Evolutionary conservation across 495 filamentous ascomycete genomes (phyloP).

Genomic region (Aspergillus kassunensis): DNA sequence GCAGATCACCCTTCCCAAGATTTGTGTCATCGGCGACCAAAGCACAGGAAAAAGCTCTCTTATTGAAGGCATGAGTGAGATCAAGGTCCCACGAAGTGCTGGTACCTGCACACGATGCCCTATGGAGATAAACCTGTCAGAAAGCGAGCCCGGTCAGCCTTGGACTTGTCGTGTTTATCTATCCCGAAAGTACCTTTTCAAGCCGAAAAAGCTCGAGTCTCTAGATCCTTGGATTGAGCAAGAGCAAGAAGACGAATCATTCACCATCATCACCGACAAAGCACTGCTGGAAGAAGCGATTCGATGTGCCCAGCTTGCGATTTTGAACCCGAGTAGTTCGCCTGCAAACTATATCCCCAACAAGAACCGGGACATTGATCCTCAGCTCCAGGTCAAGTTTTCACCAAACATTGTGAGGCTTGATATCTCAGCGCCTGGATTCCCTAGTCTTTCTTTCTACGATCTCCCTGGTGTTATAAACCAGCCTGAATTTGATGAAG

Average conservation of each 20-base stretch:
- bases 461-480: slow-evolving; percentile 79
- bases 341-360: slow-evolving; percentile 48
- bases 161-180: slow-evolving; percentile 66
- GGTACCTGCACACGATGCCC: slow-evolving; percentile 77
- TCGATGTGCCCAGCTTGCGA: slow-evolving; percentile 67
- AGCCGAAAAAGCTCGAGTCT: slow-evolving; percentile 27
- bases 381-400: slow-evolving; percentile 54
- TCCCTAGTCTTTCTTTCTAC: slow-evolving; percentile 72
- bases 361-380: slow-evolving; percentile 26
- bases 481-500: slow-evolving; percentile 55
- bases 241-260: slow-evolving; percentile 36
- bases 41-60: slow-evolving; percentile 75
- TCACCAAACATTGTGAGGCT: slow-evolving; percentile 73
- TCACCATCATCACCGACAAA: slow-evolving; percentile 36
- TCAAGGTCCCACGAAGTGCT: slow-evolving; percentile 63
- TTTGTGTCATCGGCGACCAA: slow-evolving; percentile 79
- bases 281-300: slow-evolving; percentile 56
- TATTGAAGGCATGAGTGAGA: slow-evolving; percentile 76
- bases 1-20: slow-evolving; percentile 63
- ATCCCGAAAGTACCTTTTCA: slow-evolving; percentile 51
- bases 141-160: slow-evolving; percentile 34
- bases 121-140: slow-evolving; percentile 67
- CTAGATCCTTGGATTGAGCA: slow-evolving; percentile 44
- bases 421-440: slow-evolving; percentile 63
- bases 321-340: slow-evolving; percentile 54